phyloP scores from a whole-genome alignment of 805 yeast genomes.

The Ogataea nitratoaversa region DNA sequence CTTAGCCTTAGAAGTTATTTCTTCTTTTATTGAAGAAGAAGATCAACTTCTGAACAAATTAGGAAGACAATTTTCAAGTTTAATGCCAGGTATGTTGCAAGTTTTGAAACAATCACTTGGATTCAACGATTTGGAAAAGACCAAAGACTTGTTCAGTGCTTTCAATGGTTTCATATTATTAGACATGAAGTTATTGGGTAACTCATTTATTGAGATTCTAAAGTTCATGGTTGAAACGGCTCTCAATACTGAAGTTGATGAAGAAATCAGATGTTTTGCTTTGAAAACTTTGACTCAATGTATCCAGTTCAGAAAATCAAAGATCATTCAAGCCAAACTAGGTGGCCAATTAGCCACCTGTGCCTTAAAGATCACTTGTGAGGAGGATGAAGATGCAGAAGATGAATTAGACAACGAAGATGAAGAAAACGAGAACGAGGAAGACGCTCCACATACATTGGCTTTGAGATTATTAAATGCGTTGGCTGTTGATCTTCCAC shows the following conservation, averaged over 20 bases:
- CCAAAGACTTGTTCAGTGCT: constrained; percentile 75
- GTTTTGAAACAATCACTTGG: constrained; percentile 73
- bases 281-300: constrained; percentile 79
- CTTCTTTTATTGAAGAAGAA: constrained; percentile 62
- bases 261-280: constrained; percentile 78
- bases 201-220: constrained; percentile 62
- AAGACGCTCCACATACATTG: constrained; percentile 69
- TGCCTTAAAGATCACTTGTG: constrained; percentile 74
- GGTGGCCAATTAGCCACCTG: constrained; percentile 76
- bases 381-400: constrained; percentile 73
- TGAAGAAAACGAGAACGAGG: constrained; percentile 92
- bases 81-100: constrained; percentile 76
- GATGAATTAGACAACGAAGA: constrained; percentile 73
- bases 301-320: constrained; percentile 74
- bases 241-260: constrained; percentile 59
- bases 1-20: constrained; percentile 69
- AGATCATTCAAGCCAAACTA: constrained; percentile 71
- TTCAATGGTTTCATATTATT: constrained; percentile 74
- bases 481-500: constrained; percentile 82
- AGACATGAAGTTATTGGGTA: constrained; percentile 77
- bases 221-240: constrained; percentile 76
- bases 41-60: constrained; percentile 41
- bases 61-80: constrained; percentile 46
- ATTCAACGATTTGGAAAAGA: constrained; percentile 66
- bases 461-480: constrained; percentile 78